A percentile compares a stretch with the other conserved stretches of the same genome.
Evolutionary conservation across 805 yeast genomes (phyloP).

Genomic region (Cyberlindnera americana): DNA sequence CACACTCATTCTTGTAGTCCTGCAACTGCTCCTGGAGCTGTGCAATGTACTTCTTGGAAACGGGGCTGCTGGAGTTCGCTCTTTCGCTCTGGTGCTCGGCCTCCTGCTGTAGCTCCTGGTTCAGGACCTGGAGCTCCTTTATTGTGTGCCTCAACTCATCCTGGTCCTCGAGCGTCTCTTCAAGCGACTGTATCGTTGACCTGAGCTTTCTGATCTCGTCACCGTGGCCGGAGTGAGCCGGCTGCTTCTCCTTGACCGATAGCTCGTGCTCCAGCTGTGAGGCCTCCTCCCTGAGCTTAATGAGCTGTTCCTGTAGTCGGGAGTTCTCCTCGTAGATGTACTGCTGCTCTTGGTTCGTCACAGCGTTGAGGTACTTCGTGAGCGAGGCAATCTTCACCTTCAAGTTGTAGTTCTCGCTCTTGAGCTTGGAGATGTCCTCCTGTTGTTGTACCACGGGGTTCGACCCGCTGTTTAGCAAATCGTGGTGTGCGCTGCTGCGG

Average conservation of each 20-base stretch:
- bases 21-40: slow-evolving; percentile 23
- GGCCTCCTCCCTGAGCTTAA: slow-evolving; percentile 23
- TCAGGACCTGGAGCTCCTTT: slow-evolving; percentile 8
- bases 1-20: slow-evolving; percentile 9
- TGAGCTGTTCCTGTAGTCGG: slow-evolving; percentile 27
- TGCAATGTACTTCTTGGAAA: slow-evolving; percentile 12
- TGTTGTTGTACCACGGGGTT: slow-evolving; percentile 32
- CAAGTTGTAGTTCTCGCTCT: slow-evolving; percentile 41
- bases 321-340: slow-evolving; percentile 37
- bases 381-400: slow-evolving; percentile 42
- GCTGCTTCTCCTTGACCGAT: slow-evolving; percentile 4
- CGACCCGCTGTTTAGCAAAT: slow-evolving; percentile 24
- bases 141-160: slow-evolving; percentile 11
- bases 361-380: slow-evolving; percentile 35
- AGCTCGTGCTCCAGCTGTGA: slow-evolving; percentile 23
- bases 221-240: not conserved
- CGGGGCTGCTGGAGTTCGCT: slow-evolving; percentile 13
- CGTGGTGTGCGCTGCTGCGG: slow-evolving; percentile 13
- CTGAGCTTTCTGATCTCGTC: slow-evolving; percentile 9
- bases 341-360: slow-evolving; percentile 36
- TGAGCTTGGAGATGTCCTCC: slow-evolving; percentile 29
- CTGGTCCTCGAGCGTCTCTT: slow-evolving; percentile 5
- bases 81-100: slow-evolving; percentile 7
- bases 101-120: slow-evolving; percentile 15
- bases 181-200: slow-evolving; percentile 3